These are phyloP conservation scores for Akanthomyces uredinophilus DNA, from an alignment of 2,329 filamentous ascomycete species.

Conservation along the genomic window DNA sequence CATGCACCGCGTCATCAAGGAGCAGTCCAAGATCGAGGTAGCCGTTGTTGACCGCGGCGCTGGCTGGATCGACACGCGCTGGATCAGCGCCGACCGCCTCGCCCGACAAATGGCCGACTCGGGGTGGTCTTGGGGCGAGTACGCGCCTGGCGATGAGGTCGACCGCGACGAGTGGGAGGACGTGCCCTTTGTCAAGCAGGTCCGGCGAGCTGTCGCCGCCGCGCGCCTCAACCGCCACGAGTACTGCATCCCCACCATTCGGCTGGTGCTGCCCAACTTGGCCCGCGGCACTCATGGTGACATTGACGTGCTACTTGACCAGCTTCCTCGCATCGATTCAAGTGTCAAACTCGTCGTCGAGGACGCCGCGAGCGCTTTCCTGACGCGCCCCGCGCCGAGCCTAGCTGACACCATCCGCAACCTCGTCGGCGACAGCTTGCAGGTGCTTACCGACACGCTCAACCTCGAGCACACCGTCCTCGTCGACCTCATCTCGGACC, in stretches of 20 bases:
- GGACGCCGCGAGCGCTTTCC: conserved; percentile 23
- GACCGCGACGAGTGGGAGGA: conserved; percentile 32
- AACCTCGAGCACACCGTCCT: conserved; percentile 40
- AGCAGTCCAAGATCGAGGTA: conserved; percentile 30
- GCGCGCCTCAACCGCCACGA: conserved; percentile 33
- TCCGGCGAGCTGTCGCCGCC: conserved; percentile 31
- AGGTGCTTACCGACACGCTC: conserved; percentile 31
- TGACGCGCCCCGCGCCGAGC: conserved; percentile 17
- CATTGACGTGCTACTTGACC: conserved; percentile 29
- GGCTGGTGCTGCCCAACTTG: conserved; percentile 32
- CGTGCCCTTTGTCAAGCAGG: conserved; percentile 28
- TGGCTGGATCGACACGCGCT: conserved; percentile 31
- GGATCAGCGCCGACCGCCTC: conserved; percentile 28
- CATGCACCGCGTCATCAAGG: conserved; percentile 29
- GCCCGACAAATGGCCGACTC: conserved; percentile 36
- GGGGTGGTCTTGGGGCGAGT: conserved; percentile 38
- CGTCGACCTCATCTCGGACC: conserved; percentile 36
- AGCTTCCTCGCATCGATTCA: conserved; percentile 26
- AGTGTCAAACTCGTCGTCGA: conserved; percentile 31
- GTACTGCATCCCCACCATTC: conserved; percentile 32
- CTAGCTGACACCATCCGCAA: conserved; percentile 23
- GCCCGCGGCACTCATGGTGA: conserved; percentile 23
- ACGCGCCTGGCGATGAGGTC: conserved; percentile 27
- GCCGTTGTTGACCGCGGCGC: conserved; percentile 31
- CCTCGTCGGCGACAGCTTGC: conserved; percentile 24